Conservation (phyloP, 2,329 filamentous ascomycete genomes). For the Exutisphaerella laricina region DNA sequence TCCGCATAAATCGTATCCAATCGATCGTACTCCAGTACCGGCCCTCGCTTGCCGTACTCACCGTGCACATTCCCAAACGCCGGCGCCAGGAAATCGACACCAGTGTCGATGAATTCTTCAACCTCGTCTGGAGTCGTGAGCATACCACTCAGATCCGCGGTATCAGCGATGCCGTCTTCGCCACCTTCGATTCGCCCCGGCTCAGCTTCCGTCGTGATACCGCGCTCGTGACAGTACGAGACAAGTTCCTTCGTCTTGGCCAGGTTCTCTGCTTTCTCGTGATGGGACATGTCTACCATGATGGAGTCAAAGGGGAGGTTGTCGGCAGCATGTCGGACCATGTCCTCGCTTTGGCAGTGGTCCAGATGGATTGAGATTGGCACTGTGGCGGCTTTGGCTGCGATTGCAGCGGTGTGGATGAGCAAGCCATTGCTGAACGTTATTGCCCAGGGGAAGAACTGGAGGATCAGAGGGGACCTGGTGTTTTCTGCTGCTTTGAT, state of each 20-base stretch:
- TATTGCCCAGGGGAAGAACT: conserved; percentile 31
- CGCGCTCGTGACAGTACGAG: conserved; percentile 26
- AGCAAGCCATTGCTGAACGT: conserved; percentile 25
- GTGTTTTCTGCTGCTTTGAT: conserved; percentile 29
- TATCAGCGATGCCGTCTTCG: conserved; percentile 30
- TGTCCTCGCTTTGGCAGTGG: conserved; percentile 25
- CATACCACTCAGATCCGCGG: conserved; percentile 28
- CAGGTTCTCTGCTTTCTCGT: conserved; percentile 32
- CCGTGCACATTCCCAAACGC: conserved; percentile 32
- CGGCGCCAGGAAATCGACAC: conserved; percentile 31
- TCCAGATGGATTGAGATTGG: conserved; percentile 31
- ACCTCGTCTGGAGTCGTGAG: conserved; percentile 29
- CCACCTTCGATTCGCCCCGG: conserved; percentile 32
- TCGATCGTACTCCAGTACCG: conserved; percentile 29
- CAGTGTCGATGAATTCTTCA: conserved; percentile 29
- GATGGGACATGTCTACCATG: conserved; percentile 35
- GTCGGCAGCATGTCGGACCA: conserved; percentile 21
- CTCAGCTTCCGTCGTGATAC: conserved; percentile 32
- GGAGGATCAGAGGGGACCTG: conserved; percentile 26
- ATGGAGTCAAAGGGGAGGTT: conserved; percentile 29
- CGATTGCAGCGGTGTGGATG: conserved; percentile 24
- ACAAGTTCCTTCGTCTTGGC: conserved; percentile 27
- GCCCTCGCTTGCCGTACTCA: conserved; percentile 30
- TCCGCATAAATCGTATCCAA: conserved; percentile 38
- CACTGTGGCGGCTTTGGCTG: conserved; percentile 22